Percentiles rank a stretch among this genome's conserved stretches.
phyloP scores from a whole-genome alignment of 768 basidiomycete genomes.

The Macrolepiota fuliginosa region DNA sequence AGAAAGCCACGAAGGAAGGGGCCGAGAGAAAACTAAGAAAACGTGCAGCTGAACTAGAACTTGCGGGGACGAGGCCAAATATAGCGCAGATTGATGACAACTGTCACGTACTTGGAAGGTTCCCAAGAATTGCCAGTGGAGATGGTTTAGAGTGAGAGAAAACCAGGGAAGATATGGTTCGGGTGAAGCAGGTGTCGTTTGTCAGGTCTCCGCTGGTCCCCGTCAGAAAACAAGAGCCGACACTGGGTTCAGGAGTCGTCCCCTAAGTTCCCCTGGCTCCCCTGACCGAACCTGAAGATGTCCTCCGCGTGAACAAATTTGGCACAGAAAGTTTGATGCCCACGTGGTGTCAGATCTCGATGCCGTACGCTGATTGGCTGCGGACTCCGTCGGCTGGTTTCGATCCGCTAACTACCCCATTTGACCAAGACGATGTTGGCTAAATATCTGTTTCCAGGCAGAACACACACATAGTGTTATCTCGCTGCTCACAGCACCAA shows the following conservation, averaged over 20 bases:
- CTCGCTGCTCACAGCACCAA: neutral
- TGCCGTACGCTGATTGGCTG: neutral
- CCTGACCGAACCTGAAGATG: neutral
- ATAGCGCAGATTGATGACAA: conserved; percentile 12
- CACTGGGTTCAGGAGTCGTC: neutral
- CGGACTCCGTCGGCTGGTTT: neutral
- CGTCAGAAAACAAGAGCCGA: neutral
- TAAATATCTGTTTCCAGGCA: neutral
- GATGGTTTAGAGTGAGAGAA: neutral
- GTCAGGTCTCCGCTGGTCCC: neutral
- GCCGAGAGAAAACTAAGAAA: neutral
- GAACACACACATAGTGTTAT: neutral
- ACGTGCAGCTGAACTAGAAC: conserved; percentile 3
- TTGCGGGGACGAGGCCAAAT: conserved; percentile 5
- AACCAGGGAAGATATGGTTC: neutral
- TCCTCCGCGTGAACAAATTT: neutral
- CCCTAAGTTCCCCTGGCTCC: neutral
- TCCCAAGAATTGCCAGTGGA: neutral
- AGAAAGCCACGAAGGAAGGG: neutral
- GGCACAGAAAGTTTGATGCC: neutral
- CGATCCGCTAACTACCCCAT: neutral
- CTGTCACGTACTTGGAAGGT: conserved; percentile 1
- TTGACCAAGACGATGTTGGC: neutral
- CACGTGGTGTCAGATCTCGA: neutral
- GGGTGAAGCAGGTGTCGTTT: neutral